Percentiles rank a stretch among this genome's conserved stretches.
Conservation (phyloP, 805 yeast genomes). For the Metschnikowia hibisci region DNA sequence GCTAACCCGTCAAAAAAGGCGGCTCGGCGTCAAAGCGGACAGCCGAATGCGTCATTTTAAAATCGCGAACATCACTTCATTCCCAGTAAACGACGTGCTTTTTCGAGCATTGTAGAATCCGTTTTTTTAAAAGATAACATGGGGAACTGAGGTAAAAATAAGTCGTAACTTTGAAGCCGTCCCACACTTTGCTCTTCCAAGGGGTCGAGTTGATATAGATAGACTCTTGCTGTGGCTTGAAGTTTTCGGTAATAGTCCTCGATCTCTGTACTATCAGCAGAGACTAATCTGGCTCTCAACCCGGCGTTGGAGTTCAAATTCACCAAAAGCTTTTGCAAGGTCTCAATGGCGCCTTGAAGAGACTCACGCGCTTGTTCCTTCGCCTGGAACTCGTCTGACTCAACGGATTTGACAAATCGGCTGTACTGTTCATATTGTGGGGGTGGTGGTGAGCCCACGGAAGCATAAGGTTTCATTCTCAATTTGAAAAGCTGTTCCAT, state of each 20-base stretch:
- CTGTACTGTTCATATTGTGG: conserved; percentile 46
- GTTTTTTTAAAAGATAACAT: neutral
- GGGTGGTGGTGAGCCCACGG: conserved; percentile 72
- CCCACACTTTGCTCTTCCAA: neutral
- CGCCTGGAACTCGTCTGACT: neutral
- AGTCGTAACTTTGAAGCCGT: conserved; percentile 5
- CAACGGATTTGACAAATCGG: neutral
- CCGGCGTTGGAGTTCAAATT: conserved; percentile 8
- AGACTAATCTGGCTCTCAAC: conserved; percentile 4
- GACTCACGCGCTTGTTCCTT: neutral
- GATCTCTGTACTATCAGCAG: conserved; percentile 6
- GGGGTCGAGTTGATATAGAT: conserved; percentile 5
- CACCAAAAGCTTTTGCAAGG: conserved; percentile 5
- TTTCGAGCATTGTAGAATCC: neutral
- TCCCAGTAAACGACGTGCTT: neutral
- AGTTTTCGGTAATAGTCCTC: conserved; percentile 9
- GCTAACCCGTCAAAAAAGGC: too few relatives aligned
- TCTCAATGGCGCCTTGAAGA: conserved; percentile 4
- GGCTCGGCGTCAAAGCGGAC: too few relatives aligned
- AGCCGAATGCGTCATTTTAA: too few relatives aligned
- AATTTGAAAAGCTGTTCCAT: conserved; percentile 32
- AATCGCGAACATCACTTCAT: too few relatives aligned
- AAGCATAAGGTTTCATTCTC: conserved; percentile 74
- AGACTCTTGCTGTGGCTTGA: conserved; percentile 13
- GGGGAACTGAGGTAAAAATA: conserved; percentile 14